Conservation (phyloP, 1,284 basidiomycete species). For the Apiotrichum mycotoxinovorans region DNA sequence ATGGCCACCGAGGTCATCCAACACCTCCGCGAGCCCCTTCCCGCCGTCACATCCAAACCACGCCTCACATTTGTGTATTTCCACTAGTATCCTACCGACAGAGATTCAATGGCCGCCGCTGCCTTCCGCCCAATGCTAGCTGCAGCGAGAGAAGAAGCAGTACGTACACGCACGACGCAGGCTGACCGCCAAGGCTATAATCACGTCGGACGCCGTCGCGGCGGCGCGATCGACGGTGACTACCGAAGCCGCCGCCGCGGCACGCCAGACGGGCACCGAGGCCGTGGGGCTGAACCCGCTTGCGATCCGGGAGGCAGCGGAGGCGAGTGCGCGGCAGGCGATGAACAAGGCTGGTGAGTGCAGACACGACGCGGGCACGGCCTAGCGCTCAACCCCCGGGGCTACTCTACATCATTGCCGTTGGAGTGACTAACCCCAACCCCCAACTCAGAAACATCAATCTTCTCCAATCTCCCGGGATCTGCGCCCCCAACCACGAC, state of each 20-base stretch:
- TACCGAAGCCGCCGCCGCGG: slow-evolving; percentile 26
- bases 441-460: too few relatives aligned
- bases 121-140: slow-evolving; percentile 40
- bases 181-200: slow-evolving; percentile 10
- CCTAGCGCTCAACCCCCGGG: too few relatives aligned
- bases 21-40: too few relatives aligned
- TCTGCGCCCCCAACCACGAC: neutral
- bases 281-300: slow-evolving; percentile 38
- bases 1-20: too few relatives aligned
- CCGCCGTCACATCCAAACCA: too few relatives aligned
- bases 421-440: too few relatives aligned
- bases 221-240: slow-evolving; percentile 28
- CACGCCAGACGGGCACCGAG: slow-evolving; percentile 22
- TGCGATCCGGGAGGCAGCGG: slow-evolving; percentile 34
- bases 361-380: too few relatives aligned
- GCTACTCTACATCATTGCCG: too few relatives aligned
- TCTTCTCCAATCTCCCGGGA: too few relatives aligned
- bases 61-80: too few relatives aligned
- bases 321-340: slow-evolving; percentile 29
- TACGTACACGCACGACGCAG: neutral
- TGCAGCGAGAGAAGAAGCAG: slow-evolving; percentile 39
- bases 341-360: slow-evolving; percentile 17
- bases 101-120: slow-evolving; percentile 14
- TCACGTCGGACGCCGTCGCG: slow-evolving; percentile 29
- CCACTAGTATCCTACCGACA: neutral